Conservation (phyloP, 1,284 basidiomycete genomes). For the Irpex sp. region DNA sequence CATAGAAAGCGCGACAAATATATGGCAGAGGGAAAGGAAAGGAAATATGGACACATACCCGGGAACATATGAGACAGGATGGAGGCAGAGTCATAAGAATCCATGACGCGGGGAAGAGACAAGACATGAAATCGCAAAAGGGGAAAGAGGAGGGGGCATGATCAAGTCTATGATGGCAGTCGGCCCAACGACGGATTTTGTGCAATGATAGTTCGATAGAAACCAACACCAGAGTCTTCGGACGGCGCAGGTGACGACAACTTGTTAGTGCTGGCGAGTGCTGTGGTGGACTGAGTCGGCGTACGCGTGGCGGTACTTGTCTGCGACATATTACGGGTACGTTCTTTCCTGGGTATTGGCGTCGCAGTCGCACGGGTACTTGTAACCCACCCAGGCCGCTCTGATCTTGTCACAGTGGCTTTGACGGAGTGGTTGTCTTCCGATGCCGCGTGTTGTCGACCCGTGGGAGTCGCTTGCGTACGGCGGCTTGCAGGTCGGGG, state of each 20-base stretch:
- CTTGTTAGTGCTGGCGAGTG: slow-evolving; percentile 40
- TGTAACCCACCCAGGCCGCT: slow-evolving; percentile 60
- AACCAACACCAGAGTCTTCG: slow-evolving; percentile 78
- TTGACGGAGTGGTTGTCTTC: slow-evolving; percentile 60
- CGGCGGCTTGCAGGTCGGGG: slow-evolving; percentile 63
- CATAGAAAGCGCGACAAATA: slow-evolving; percentile 22
- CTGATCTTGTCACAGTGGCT: slow-evolving; percentile 53
- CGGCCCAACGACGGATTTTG: slow-evolving; percentile 61
- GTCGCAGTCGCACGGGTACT: slow-evolving; percentile 46
- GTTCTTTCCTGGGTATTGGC: slow-evolving; percentile 41
- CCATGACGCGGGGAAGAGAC: not conserved
- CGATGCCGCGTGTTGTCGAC: slow-evolving; percentile 44
- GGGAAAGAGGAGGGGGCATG: not conserved
- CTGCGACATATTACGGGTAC: slow-evolving; percentile 68
- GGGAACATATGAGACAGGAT: slow-evolving; percentile 7
- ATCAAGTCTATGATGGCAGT: slow-evolving; percentile 4
- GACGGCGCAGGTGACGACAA: slow-evolving; percentile 74
- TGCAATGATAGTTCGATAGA: slow-evolving; percentile 75
- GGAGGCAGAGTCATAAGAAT: slow-evolving; percentile 7
- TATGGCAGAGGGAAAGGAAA: not conserved
- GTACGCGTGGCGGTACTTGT: slow-evolving; percentile 40
- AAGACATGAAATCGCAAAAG: not conserved
- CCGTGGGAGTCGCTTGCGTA: slow-evolving; percentile 47
- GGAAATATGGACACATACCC: slow-evolving; percentile 10
- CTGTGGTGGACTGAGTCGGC: slow-evolving; percentile 4